phyloP scores from a whole-genome alignment of 208 protist species.

The Crithidia brevicula region DNA sequence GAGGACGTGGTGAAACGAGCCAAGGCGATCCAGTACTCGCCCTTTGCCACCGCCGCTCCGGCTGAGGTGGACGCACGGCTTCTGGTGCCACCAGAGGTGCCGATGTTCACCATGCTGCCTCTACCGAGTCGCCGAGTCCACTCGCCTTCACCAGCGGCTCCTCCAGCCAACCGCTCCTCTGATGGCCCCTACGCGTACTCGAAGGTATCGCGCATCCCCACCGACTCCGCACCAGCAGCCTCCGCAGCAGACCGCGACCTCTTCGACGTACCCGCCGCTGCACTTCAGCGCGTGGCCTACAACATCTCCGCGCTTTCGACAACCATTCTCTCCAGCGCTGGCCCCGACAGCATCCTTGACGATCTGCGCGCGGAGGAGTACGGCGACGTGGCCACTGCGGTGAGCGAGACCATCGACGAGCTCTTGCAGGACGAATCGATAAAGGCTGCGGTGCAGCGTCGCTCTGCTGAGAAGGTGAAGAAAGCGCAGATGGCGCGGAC shows the following conservation, averaged over 20 bases:
- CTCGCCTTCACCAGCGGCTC: background rate
- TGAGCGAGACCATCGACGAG: slow-evolving; percentile 63
- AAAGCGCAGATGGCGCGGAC: slow-evolving; percentile 31
- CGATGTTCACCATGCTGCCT: slow-evolving; percentile 32
- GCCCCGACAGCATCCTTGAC: slow-evolving; percentile 2
- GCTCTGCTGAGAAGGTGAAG: slow-evolving; percentile 53
- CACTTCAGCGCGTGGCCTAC: slow-evolving; percentile 54
- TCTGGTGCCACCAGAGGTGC: slow-evolving; percentile 25
- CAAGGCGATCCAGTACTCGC: slow-evolving; percentile 31
- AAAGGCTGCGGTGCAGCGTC: slow-evolving; percentile 64
- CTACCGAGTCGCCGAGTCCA: background rate
- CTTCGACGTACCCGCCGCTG: slow-evolving; percentile 43
- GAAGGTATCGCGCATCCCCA: background rate
- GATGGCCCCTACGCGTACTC: background rate
- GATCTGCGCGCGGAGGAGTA: slow-evolving; percentile 39
- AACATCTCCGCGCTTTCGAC: slow-evolving; percentile 57
- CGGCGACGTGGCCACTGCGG: slow-evolving; percentile 42
- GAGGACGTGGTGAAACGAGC: slow-evolving; percentile 50
- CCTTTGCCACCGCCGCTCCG: slow-evolving; percentile 22
- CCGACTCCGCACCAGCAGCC: too few relatives aligned
- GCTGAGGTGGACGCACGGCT: slow-evolving; percentile 29
- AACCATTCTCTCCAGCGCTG: slow-evolving; percentile 38
- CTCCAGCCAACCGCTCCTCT: background rate
- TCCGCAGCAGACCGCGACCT: slow-evolving; percentile 5
- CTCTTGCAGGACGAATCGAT: slow-evolving; percentile 68